phyloP scores from a whole-genome alignment of 176 grass and related monocot genomes.

The Oryza meyeriana region DNA sequence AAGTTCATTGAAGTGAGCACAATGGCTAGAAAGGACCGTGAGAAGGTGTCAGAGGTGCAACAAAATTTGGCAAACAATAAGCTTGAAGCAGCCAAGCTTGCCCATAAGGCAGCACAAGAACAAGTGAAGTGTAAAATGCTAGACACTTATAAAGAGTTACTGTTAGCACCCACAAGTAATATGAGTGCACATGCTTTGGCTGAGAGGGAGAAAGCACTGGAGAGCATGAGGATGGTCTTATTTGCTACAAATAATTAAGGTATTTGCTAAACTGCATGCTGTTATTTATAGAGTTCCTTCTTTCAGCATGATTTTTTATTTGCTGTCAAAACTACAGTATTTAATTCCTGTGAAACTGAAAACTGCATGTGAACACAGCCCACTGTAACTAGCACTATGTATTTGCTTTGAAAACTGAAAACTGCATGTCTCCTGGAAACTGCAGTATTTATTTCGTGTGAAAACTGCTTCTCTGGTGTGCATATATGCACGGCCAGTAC shows the following conservation, averaged over 20 bases:
- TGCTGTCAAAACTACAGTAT: too few relatives aligned
- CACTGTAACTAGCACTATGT: too few relatives aligned
- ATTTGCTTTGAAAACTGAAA: too few relatives aligned
- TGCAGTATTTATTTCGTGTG: too few relatives aligned
- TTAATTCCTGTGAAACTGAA: too few relatives aligned
- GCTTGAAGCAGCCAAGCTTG: too few relatives aligned
- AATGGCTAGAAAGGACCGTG: not conserved
- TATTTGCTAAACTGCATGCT: not conserved
- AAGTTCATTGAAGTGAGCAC: not conserved
- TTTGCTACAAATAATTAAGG: not conserved
- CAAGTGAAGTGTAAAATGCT: not conserved
- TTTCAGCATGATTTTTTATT: too few relatives aligned
- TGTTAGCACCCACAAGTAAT: not conserved
- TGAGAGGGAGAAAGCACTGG: not conserved
- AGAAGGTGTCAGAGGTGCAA: not conserved
- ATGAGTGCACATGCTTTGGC: not conserved
- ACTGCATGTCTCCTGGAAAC: too few relatives aligned
- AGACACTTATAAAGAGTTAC: not conserved
- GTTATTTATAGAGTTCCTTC: too few relatives aligned
- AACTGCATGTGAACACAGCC: too few relatives aligned
- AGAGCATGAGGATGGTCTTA: not conserved
- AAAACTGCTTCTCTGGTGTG: too few relatives aligned
- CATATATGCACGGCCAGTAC: too few relatives aligned
- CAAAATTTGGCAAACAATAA: not conserved
- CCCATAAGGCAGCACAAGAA: not conserved